Evolutionary conservation across 2,329 filamentous ascomycete genomes (phyloP), one percentile per base, ranked within the genome.

Genomic region (Aspergillus sp.): DNA sequence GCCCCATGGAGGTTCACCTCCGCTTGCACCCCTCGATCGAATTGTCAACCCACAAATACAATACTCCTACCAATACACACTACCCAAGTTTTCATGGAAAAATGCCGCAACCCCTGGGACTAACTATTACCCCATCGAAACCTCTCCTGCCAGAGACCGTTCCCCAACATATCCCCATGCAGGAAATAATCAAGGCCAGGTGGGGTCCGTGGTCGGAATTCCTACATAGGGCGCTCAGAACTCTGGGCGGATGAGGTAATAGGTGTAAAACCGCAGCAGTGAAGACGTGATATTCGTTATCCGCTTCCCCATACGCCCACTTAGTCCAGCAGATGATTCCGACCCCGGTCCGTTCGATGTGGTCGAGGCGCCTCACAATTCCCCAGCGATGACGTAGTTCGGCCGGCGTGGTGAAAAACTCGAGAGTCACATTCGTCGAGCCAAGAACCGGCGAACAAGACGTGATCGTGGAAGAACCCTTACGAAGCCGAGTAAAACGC

Each of bases 111-210:
- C 18, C 36, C 50, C 20, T 48, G 32, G 51, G 41, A 44, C 42
- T 48, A 47, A 57, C 55, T 57, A 61, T 61, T 58, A 61, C 58
- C 60, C 58, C 60, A 61, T 62, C 34, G 48, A 60, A 60, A 60
- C 38, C 43, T 44, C 48, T 59, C 32, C 39, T 48, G 42, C 48
- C 47, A 42, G 32, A 48, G 30, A 52, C 36, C 38, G 32, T 57
- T 20, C 48, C 51, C 43, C 36, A 44, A 55, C 45, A 34, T 51
- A 47, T 22, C 43, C 45, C 49, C 55, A 43, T 45, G 20, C 49
- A 30, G n/a, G 38, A 48, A 54, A 51, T 34, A n/a, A 48, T 17
- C 44, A 39, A 26, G 32, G 32, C 30, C 22, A 39, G 39, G 47
- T 55, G 52, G 52, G 51, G 56, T 58, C 41, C 30, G 11, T 36